Base-by-base conservation (phyloP, 2,329 filamentous ascomycete genomes). In the Plectosphaerella sp. region DNA sequence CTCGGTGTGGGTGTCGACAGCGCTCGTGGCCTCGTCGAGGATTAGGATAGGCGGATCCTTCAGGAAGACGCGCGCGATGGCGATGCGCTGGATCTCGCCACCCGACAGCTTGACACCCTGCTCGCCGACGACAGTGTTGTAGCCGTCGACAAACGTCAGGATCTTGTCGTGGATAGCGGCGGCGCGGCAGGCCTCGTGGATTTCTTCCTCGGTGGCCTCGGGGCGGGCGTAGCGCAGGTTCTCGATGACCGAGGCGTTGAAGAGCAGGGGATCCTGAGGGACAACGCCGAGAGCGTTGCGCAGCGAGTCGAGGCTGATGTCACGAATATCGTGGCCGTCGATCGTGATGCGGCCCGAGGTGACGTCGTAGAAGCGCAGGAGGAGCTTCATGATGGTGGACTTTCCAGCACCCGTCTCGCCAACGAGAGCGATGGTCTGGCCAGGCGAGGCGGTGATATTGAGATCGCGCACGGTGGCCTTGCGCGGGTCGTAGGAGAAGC, bases 21-120 rank as follows among this genome's bases (percentile, higher is more conserved):
- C 85, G 37, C 87, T 90, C 4, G 90, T 91, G 1, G 89, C 86
- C 66, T 92, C 89, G 58, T 93, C 89, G 1, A 93, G 77, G 39
- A 93, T 77, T 10, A 93, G 82, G 54, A 92, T 84, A 52, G 89
- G 84, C 0, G 89, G 88, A 53, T 81, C 79, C 67, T 89, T 89
- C 57, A 92, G 72, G 47, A 93, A 79, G 1, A 88, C 87, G 24
- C 88, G 81, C 8, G 84, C 84, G 62, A 87, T 87, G 5, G 84
- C 84, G 25, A 87, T 77, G 46, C 84, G 79, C 60, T 88, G 84
- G 6, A 86, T 67, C 62, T 88, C 84, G 22, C 84, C 84, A 2
- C 84, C 84, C 4, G 84, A 87, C 2, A 88, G 68, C 70, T 83
- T 84, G 68, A 79, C 70, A 43, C 77, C 77, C 8, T 75, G 71